phyloP scores from a whole-genome alignment of 1,284 basidiomycete species.

The Hymenochaete sp. region DNA sequence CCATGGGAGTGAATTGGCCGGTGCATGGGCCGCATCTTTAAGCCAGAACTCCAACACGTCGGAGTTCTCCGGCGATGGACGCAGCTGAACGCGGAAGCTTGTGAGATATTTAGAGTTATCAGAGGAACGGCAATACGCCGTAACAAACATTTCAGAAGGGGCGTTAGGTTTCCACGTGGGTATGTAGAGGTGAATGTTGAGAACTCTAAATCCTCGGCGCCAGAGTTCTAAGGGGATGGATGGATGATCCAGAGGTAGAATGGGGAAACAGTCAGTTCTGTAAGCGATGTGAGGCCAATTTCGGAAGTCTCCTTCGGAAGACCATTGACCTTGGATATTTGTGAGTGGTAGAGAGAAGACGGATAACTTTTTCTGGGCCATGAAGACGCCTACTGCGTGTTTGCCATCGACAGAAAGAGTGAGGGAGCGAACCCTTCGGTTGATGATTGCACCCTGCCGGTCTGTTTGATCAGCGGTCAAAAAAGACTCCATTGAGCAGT shows the following conservation, averaged over 20 bases:
- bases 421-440: too few relatives aligned
- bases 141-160: constrained; percentile 3
- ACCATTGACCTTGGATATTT: not conserved
- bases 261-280: too few relatives aligned
- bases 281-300: not conserved
- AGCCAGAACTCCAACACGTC: too few relatives aligned
- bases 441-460: too few relatives aligned
- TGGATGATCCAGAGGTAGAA: too few relatives aligned
- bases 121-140: not conserved
- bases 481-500: too few relatives aligned
- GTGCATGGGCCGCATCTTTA: constrained; percentile 1
- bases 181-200: not conserved
- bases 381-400: too few relatives aligned
- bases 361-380: too few relatives aligned
- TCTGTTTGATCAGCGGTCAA: too few relatives aligned
- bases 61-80: not conserved
- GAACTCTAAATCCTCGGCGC: too few relatives aligned
- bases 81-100: constrained; percentile 6
- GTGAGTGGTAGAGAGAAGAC: not conserved
- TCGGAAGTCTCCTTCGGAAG: not conserved
- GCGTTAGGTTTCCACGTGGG: constrained; percentile 3
- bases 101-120: not conserved
- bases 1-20: constrained; percentile 3
- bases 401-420: too few relatives aligned
- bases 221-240: too few relatives aligned